phyloP scores from a whole-genome alignment of 805 yeast genomes.

The Komagataella pseudopastoris region DNA sequence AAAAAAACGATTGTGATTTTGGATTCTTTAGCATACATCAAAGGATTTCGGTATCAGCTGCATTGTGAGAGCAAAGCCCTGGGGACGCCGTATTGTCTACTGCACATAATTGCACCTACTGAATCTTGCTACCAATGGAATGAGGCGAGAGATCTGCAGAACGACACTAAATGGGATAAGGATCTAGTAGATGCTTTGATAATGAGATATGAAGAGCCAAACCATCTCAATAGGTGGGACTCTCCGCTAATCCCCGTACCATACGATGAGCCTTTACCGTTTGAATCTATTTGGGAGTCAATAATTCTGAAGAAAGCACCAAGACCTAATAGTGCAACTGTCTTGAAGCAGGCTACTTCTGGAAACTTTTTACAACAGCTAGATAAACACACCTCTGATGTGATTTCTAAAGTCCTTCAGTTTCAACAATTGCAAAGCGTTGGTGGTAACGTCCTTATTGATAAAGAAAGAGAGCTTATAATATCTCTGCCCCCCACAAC shows the following conservation, averaged over 20 bases:
- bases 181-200: conserved; percentile 48
- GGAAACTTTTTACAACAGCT: conserved; percentile 66
- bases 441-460: conserved; percentile 37
- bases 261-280: conserved; percentile 38
- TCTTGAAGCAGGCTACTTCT: conserved; percentile 67
- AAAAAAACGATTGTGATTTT: conserved; percentile 63
- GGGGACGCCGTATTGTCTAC: conserved; percentile 69
- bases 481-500: conserved; percentile 51
- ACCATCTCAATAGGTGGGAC: conserved; percentile 81
- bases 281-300: conserved; percentile 56
- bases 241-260: conserved; percentile 73
- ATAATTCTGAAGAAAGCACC: conserved; percentile 47
- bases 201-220: conserved; percentile 91
- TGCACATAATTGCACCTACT: conserved; percentile 63
- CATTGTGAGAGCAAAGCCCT: conserved; percentile 86
- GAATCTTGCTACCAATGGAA: conserved; percentile 58
- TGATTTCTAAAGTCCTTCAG: conserved; percentile 48
- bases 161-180: conserved; percentile 39
- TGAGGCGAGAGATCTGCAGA: conserved; percentile 9
- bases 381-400: conserved; percentile 56
- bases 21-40: conserved; percentile 81
- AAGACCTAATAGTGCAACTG: conserved; percentile 76
- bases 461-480: conserved; percentile 22
- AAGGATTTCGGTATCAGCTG: conserved; percentile 89
- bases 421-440: conserved; percentile 38